phyloP scores from a whole-genome alignment of 176 grass and related monocot genomes.

The Zea luxurians region DNA sequence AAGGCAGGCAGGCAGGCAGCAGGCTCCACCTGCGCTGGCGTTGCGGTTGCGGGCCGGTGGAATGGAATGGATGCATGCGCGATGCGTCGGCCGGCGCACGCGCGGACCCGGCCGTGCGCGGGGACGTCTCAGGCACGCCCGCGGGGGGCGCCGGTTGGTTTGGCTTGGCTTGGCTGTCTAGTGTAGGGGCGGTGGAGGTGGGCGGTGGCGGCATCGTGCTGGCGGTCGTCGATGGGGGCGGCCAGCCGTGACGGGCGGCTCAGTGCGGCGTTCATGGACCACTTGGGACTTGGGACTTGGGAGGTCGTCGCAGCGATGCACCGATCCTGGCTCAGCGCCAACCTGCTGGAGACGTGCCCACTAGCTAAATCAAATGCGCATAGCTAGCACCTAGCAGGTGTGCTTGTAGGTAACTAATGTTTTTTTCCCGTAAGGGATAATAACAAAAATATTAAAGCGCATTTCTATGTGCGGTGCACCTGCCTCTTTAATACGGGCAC shows the following conservation, averaged over 20 bases:
- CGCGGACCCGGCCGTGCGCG: not conserved
- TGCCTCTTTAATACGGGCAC: not conserved
- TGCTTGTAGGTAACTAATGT: not conserved
- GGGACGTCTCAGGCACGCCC: not conserved
- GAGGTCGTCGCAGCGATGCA: slow-evolving; percentile 2
- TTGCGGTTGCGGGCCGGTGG: slow-evolving; percentile 28
- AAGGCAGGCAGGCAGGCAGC: not conserved
- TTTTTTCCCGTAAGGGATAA: not conserved
- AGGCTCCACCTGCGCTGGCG: slow-evolving; percentile 5
- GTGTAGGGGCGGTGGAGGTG: not conserved
- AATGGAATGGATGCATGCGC: not conserved
- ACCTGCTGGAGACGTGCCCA: slow-evolving; percentile 16
- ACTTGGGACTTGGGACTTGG: not conserved
- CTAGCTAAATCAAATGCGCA: not conserved
- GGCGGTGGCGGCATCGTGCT: slow-evolving; percentile 7
- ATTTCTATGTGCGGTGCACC: not conserved
- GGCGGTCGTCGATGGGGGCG: slow-evolving; percentile 32
- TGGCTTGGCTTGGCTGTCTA: not conserved
- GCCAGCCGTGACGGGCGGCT: not conserved
- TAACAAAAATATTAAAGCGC: not conserved
- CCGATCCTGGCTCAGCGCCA: not conserved
- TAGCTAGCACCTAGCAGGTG: not conserved
- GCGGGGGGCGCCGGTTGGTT: not conserved
- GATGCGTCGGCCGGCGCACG: slow-evolving; percentile 9
- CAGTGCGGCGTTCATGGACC: slow-evolving; percentile 25